Base-by-base conservation (phyloP, 352 stramenopile species). In the Globisporangium radiosum region DNA sequence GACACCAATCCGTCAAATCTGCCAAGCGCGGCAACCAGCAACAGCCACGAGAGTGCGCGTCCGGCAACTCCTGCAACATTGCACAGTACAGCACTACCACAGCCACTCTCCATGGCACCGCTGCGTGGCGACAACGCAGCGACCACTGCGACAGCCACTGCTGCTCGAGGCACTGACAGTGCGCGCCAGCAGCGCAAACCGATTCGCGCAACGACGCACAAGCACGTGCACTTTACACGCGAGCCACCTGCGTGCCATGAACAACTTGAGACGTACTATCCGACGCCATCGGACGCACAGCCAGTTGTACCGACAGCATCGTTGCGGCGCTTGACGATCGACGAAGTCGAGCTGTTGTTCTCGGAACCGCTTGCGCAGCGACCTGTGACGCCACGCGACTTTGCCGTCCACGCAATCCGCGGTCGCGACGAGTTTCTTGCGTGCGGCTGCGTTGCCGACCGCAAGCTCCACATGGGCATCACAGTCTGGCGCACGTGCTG, bases 261-360 rank as follows among this genome's bases (percentile, higher is more conserved):
- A 6, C 69, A 81, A 38, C 10, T 67, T 14, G 66, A 58, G n/a
- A 75, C 73, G 49, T 77, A 83, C 63, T 85, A 85, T 63, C 67
- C 69, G 39, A 83, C 71, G 17, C 73, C 76, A 0, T 37, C 45
- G 4, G 56, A 55, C 9, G 76, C 71, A 11, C 65, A 66, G 8
- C 43, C 62, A 9, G 62, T 87, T n/a, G 60, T 76, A 0, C 71
- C 76, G 51, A 85, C 82, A 40, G 72, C 73, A 39, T 73, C 69
- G 19, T 70, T 71, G 0, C 64, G 77, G 7, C 70, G 77, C 48
- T 84, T 81, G 54, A 80, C 75, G 13, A 77, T 81, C 37, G 77
- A 87, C 59, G 77, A 87, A 43, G 72, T 87, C 40, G 77, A 87
- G 59, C 60, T 87, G 7, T 78, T 75, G 60, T 87, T 87, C 39